Percentiles rank a stretch among this genome's conserved stretches.
Conservation (phyloP, 352 stramenopile species). For the Phytophthora boehmeriae region DNA sequence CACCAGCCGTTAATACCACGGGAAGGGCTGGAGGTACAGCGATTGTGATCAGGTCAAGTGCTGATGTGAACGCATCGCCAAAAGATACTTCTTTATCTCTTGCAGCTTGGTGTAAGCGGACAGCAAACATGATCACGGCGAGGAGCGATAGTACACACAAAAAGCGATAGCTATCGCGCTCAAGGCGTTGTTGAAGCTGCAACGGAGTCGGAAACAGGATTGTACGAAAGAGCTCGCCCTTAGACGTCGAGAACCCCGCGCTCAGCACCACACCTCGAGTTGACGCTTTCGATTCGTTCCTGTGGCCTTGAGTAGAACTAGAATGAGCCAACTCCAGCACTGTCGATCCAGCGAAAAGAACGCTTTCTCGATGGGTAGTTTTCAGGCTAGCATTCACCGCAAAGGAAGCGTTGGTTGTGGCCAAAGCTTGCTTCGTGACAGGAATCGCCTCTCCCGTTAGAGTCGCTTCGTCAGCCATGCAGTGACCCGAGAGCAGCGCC, state of each 20-base stretch:
- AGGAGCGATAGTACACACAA: conserved; percentile 56
- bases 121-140: conserved; percentile 60
- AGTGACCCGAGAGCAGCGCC: conserved; percentile 65
- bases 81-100: conserved; percentile 32
- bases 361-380: conserved; percentile 49
- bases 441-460: conserved; percentile 87
- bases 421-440: conserved; percentile 61
- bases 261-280: conserved; percentile 61
- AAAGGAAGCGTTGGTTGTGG: conserved; percentile 4
- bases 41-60: conserved; percentile 71
- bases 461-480: conserved; percentile 73
- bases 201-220: conserved; percentile 71
- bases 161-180: conserved; percentile 80
- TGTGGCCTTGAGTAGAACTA: conserved; percentile 24
- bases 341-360: conserved; percentile 68
- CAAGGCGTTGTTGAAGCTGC: conserved; percentile 57
- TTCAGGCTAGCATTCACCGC: conserved; percentile 45
- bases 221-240: conserved; percentile 71
- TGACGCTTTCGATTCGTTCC: conserved; percentile 34
- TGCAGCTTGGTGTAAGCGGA: conserved; percentile 47
- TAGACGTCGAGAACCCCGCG: conserved; percentile 71
- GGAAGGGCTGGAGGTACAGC: conserved; percentile 66
- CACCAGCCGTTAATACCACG: conserved; percentile 63
- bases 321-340: conserved; percentile 43
- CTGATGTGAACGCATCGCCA: conserved; percentile 41